Base-by-base conservation (phyloP, 805 yeast genomes). In the Lipomyces spencermartinsiae region DNA sequence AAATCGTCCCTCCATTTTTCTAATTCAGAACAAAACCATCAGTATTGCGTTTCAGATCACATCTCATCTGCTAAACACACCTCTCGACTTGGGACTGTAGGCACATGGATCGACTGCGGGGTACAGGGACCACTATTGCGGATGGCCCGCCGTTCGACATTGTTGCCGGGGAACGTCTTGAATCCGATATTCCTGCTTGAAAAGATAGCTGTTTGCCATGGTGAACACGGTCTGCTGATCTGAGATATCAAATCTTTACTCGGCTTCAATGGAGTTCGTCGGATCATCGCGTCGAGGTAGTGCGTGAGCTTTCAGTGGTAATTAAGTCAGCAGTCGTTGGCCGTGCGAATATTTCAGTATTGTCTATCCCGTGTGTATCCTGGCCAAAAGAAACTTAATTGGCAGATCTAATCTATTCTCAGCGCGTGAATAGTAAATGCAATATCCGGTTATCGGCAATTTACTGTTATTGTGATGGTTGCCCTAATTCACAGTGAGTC, bases 1-100 rank as follows among this genome's bases (percentile, higher is more conserved):
- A 68, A 54, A 68, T 63, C 8, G 67, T 66, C 22, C 61, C 67
- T 2, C 71, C 71, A 22, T 63, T 33, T 68, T 58, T 65, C 71
- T 68, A 57, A 8, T 19, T 19, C 49, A 19, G 3, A 43, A 43
- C 1, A 25, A 25, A 25, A 7, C 14, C 5, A 31, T 51, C 10
- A 25, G 37, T 14, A 51, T 16, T 16, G 49, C 49, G n/a, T 43
- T 4, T 9, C 49, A 43, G 22, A 7, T 43, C 49, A 16, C 22
- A n/a, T n/a, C n/a, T n/a, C 49, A n/a, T 16, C 16, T 43, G 19
- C 22, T 6, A 12, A 43, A 16, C 49, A 9, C 49, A 43, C 49
- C 49, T 43, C 49, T n/a, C 49, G 49, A n/a, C 49, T 43, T 16
- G 49, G 49, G 7, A 43, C 49, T 16, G 49, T 43, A 2, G 49